These are phyloP conservation scores for Stagonosporopsis rhizophila DNA, from an alignment of 2,329 filamentous ascomycete species.

Conservation along the genomic window DNA sequence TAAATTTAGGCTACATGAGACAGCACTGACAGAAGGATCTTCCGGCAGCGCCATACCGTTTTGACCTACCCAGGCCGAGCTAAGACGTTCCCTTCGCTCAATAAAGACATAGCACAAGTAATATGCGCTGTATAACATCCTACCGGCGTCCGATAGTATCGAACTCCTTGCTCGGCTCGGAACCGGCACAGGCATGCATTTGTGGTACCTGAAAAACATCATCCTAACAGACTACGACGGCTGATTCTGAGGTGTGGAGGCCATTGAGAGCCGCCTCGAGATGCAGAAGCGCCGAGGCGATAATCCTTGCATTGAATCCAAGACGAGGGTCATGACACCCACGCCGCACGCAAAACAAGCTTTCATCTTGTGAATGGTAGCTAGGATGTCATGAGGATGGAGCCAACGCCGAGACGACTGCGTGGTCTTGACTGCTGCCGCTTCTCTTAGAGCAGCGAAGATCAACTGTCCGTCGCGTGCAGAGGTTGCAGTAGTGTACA, in stretches of 20 bases:
- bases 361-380: slow-evolving; percentile 9
- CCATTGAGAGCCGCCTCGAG: background rate
- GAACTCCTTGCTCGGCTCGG: slow-evolving; percentile 6
- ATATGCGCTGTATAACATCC: background rate
- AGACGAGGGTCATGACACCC: slow-evolving; percentile 1
- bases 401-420: slow-evolving; percentile 8
- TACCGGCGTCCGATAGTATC: slow-evolving; percentile 10
- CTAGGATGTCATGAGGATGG: slow-evolving; percentile 16
- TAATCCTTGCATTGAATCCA: background rate
- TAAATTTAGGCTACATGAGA: slow-evolving; percentile 12
- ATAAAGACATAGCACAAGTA: slow-evolving; percentile 7
- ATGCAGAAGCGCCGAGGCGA: background rate
- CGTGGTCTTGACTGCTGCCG: slow-evolving; percentile 4
- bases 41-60: slow-evolving; percentile 3
- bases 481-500: background rate
- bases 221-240: background rate
- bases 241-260: background rate
- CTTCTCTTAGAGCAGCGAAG: slow-evolving; percentile 6
- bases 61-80: slow-evolving; percentile 4
- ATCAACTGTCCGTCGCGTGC: slow-evolving; percentile 17
- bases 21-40: slow-evolving; percentile 8
- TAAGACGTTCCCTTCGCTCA: slow-evolving; percentile 6
- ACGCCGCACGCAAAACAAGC: slow-evolving; percentile 9
- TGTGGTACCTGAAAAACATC: slow-evolving; percentile 8
- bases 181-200: slow-evolving; percentile 10